Evolutionary conservation across 179 eudicot genomes (phyloP).

Genomic region (Spinacia oleracea): DNA sequence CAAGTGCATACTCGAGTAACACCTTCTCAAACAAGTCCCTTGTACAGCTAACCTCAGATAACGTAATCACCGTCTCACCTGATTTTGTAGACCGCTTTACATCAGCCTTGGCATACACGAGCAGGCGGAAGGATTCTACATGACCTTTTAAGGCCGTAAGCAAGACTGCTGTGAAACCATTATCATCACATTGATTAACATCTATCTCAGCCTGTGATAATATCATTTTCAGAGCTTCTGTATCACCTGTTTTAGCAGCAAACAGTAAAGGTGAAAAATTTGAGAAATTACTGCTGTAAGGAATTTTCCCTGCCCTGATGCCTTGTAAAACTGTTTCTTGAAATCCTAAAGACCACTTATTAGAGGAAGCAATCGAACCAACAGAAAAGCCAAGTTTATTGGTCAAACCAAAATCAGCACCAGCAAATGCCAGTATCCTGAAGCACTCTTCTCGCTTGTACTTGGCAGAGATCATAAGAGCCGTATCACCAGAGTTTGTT

Average conservation of each 20-base stretch:
- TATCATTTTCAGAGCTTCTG: conserved; percentile 54
- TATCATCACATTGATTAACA: conserved; percentile 58
- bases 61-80: conserved; percentile 63
- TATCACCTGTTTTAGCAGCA: conserved; percentile 62
- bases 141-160: conserved; percentile 61
- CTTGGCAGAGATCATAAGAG: conserved; percentile 63
- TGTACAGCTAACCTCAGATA: conserved; percentile 44
- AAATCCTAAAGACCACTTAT: conserved; percentile 50
- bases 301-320: conserved; percentile 53
- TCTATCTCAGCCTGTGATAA: conserved; percentile 46
- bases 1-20: conserved; percentile 75
- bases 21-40: conserved; percentile 72
- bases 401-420: conserved; percentile 79
- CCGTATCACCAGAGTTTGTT: conserved; percentile 65
- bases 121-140: conserved; percentile 69
- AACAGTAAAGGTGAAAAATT: conserved; percentile 63
- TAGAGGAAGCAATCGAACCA: conserved; percentile 43
- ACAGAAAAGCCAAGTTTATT: conserved; percentile 53
- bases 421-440: conserved; percentile 51
- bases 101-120: conserved; percentile 84
- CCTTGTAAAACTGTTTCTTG: conserved; percentile 50
- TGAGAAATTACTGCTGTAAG: conserved; percentile 44
- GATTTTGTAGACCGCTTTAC: conserved; percentile 56
- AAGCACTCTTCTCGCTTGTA: conserved; percentile 64
- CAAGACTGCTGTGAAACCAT: conserved; percentile 69